These are phyloP conservation scores for Chenopodium berlandieri DNA, from an alignment of 148 eudicot genomes.

Conservation along the genomic window DNA sequence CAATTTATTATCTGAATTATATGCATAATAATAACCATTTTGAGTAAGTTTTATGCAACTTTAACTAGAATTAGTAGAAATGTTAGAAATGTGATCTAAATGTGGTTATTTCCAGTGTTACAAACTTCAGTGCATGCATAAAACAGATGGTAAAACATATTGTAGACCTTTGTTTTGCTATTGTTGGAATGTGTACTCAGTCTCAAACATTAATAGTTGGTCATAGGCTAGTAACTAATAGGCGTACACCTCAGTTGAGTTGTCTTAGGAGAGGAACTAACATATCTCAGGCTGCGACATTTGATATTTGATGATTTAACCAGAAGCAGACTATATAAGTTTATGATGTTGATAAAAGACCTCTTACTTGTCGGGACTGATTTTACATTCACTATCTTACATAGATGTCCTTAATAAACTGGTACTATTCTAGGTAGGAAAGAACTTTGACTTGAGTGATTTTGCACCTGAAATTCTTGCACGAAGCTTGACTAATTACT, in stretches of 20 bases:
- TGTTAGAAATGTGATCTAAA: too few relatives aligned
- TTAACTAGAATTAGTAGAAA: too few relatives aligned
- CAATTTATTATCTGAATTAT: too few relatives aligned
- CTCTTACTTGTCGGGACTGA: neutral
- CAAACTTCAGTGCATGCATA: too few relatives aligned
- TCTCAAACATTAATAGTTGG: neutral
- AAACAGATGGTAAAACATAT: neutral
- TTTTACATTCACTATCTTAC: neutral
- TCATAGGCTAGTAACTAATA: conserved; percentile 6
- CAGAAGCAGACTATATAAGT: neutral
- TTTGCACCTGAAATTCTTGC: neutral
- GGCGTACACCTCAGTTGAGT: conserved; percentile 24
- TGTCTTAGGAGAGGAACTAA: conserved; percentile 21
- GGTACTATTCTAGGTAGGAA: neutral
- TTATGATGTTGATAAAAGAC: neutral
- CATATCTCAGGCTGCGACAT: neutral
- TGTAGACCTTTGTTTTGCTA: too few relatives aligned
- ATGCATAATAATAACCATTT: too few relatives aligned
- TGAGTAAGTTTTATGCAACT: too few relatives aligned
- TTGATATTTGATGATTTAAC: neutral
- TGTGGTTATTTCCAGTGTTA: too few relatives aligned
- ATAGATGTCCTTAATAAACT: neutral
- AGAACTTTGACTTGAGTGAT: neutral
- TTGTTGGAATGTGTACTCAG: neutral
- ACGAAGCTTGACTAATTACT: neutral